Percentiles rank a stretch among this genome's conserved stretches.
These are phyloP conservation scores for Chrysosporium queenslandicum DNA, from an alignment of 2,329 filamentous ascomycete genomes.

Conservation along the genomic window DNA sequence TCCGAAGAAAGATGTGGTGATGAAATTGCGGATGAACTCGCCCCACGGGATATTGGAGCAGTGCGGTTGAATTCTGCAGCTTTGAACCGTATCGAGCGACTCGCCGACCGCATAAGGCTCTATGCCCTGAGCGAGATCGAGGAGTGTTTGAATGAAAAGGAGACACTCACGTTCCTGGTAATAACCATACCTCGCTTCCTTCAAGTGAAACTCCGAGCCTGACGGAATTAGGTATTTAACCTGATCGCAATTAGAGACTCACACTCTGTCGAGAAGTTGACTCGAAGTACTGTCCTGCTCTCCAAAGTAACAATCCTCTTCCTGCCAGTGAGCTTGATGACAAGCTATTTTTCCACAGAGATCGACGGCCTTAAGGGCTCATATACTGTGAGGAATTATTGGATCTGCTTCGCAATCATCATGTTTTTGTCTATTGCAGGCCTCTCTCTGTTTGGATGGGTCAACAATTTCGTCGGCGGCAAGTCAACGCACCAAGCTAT, in stretches of 20 bases:
- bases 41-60: slow-evolving; percentile 24
- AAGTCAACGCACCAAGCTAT: slow-evolving; percentile 43
- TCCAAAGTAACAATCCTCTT: slow-evolving; percentile 68
- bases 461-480: slow-evolving; percentile 50
- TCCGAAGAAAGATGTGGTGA: slow-evolving; percentile 12
- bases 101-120: slow-evolving; percentile 51
- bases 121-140: slow-evolving; percentile 56
- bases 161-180: slow-evolving; percentile 58
- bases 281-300: slow-evolving; percentile 59
- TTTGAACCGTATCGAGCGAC: slow-evolving; percentile 49
- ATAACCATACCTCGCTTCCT: slow-evolving; percentile 3
- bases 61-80: slow-evolving; percentile 40
- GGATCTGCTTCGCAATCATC: slow-evolving; percentile 57
- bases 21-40: neutral
- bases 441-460: slow-evolving; percentile 48
- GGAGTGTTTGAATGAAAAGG: slow-evolving; percentile 58
- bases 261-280: slow-evolving; percentile 59
- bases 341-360: slow-evolving; percentile 61
- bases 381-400: slow-evolving; percentile 57
- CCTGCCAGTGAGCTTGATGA: slow-evolving; percentile 64
- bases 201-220: neutral
- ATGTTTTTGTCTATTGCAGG: slow-evolving; percentile 49
- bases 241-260: slow-evolving; percentile 67
- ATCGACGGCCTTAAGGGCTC: slow-evolving; percentile 46
- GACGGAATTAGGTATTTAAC: slow-evolving; percentile 56